Conservation (phyloP, 2,329 filamentous ascomycete genomes). For the Penicillium thymicola region DNA sequence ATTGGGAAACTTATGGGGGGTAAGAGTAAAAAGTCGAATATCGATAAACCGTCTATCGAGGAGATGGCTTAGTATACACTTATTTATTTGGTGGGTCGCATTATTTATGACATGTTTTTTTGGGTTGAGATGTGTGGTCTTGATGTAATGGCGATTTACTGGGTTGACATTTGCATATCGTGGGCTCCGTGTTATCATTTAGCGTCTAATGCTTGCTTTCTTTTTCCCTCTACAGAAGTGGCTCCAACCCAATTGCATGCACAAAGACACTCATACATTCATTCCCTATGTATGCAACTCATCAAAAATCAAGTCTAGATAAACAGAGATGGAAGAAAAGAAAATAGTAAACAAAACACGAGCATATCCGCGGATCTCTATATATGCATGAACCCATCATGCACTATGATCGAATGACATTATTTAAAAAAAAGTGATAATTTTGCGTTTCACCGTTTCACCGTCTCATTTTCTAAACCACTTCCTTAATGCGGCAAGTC, state of each 20-base stretch:
- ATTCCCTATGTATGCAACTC: slow-evolving; percentile 10
- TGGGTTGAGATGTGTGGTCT: not conserved
- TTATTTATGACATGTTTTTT: not conserved
- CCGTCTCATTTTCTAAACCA: slow-evolving; percentile 50
- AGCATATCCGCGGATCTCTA: slow-evolving; percentile 22
- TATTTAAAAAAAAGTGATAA: slow-evolving; percentile 21
- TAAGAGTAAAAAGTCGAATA: slow-evolving; percentile 27
- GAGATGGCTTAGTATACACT: slow-evolving; percentile 29
- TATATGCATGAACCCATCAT: slow-evolving; percentile 31
- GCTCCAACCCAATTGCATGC: not conserved
- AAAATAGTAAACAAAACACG: slow-evolving; percentile 19
- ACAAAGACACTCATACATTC: slow-evolving; percentile 8
- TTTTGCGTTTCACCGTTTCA: slow-evolving; percentile 12
- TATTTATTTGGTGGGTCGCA: not conserved
- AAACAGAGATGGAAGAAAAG: slow-evolving; percentile 5
- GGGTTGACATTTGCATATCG: slow-evolving; percentile 2
- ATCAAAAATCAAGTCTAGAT: slow-evolving; percentile 17
- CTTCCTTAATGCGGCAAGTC: slow-evolving; percentile 79
- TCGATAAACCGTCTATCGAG: slow-evolving; percentile 38
- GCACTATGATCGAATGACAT: slow-evolving; percentile 20
- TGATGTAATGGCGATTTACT: not conserved
- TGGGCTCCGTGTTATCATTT: not conserved
- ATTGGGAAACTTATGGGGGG: slow-evolving; percentile 40
- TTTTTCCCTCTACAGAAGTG: not conserved
- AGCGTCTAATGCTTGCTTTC: not conserved